A percentile compares a stretch with the other conserved stretches of the same genome.
Conservation (phyloP, 139 green algal genomes). For the Chlamydomonas sp. region DNA sequence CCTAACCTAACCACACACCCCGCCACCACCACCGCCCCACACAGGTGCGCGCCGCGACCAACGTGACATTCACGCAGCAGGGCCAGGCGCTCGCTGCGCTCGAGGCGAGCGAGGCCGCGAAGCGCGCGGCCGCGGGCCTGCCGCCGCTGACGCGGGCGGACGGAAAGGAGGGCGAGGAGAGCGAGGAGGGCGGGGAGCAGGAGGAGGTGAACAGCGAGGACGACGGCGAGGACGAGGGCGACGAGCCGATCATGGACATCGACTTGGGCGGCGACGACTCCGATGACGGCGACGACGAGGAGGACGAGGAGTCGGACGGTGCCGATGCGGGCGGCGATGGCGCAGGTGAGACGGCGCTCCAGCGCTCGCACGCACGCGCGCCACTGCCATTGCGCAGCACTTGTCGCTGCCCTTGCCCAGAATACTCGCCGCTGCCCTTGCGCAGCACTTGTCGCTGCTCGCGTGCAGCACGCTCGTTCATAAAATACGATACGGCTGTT, state of each 20-base stretch:
- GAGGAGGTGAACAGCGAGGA: slow-evolving; percentile 15
- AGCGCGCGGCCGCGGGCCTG: neutral
- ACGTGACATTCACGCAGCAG: no score
- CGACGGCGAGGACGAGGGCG: slow-evolving; percentile 4
- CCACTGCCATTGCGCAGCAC: no score
- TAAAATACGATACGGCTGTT: no score
- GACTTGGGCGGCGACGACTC: slow-evolving; percentile 20
- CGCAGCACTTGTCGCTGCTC: no score
- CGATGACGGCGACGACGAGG: slow-evolving; percentile 20
- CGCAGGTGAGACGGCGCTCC: slow-evolving; percentile 4
- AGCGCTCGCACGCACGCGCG: no score
- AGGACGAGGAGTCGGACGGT: slow-evolving; percentile 21
- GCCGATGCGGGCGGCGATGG: slow-evolving; percentile 19
- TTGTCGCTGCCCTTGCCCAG: no score
- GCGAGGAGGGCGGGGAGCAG: slow-evolving; percentile 13
- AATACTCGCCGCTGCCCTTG: no score
- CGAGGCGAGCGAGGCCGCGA: neutral
- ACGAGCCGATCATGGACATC: slow-evolving; percentile 19
- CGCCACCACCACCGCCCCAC: no score
- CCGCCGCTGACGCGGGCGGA: neutral
- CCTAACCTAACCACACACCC: no score
- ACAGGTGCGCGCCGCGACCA: no score
- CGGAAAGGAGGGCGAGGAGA: slow-evolving; percentile 11
- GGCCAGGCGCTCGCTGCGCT: neutral
- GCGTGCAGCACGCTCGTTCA: no score